phyloP scores from a whole-genome alignment of 805 yeast species.

The Starmerella riodocensis region DNA sequence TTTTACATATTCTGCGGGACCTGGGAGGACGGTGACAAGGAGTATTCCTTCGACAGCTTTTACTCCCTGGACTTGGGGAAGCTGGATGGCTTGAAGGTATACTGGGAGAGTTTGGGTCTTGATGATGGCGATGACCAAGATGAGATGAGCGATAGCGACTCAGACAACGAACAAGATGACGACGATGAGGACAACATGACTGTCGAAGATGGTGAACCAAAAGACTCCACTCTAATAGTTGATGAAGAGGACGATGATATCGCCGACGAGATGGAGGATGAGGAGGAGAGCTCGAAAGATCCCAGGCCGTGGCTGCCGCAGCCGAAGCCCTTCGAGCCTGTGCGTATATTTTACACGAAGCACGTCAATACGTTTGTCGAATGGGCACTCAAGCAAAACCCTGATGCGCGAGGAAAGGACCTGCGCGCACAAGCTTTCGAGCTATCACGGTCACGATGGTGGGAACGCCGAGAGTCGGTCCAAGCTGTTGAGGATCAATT shows the following conservation, averaged over 20 bases:
- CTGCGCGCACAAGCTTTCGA: slow-evolving; percentile 82
- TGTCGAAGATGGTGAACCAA: no score
- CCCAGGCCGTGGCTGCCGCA: slow-evolving; percentile 95
- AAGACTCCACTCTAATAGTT: slow-evolving; percentile 29
- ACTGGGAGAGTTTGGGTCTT: slow-evolving; percentile 73
- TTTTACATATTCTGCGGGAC: slow-evolving; percentile 81
- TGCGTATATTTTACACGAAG: slow-evolving; percentile 73
- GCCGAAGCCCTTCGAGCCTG: slow-evolving; percentile 81
- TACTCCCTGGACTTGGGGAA: slow-evolving; percentile 76
- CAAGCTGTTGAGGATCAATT: slow-evolving; percentile 76
- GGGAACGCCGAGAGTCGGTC: slow-evolving; percentile 94
- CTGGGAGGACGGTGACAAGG: slow-evolving; percentile 80
- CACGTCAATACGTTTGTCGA: slow-evolving; percentile 77
- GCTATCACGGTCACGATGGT: slow-evolving; percentile 86
- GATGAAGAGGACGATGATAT: slow-evolving; percentile 46
- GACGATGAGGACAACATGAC: slow-evolving; percentile 48
- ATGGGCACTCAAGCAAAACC: slow-evolving; percentile 81
- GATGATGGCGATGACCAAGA: slow-evolving; percentile 22
- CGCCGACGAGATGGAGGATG: slow-evolving; percentile 56
- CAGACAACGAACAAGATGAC: slow-evolving; percentile 62
- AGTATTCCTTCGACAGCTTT: slow-evolving; percentile 69
- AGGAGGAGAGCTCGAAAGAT: slow-evolving; percentile 60
- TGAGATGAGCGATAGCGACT: slow-evolving; percentile 44
- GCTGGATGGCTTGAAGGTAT: slow-evolving; percentile 73
- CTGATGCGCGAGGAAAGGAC: slow-evolving; percentile 78